Base-by-base conservation (phyloP, 345 rosid species). In the Populus ilicifolia region DNA sequence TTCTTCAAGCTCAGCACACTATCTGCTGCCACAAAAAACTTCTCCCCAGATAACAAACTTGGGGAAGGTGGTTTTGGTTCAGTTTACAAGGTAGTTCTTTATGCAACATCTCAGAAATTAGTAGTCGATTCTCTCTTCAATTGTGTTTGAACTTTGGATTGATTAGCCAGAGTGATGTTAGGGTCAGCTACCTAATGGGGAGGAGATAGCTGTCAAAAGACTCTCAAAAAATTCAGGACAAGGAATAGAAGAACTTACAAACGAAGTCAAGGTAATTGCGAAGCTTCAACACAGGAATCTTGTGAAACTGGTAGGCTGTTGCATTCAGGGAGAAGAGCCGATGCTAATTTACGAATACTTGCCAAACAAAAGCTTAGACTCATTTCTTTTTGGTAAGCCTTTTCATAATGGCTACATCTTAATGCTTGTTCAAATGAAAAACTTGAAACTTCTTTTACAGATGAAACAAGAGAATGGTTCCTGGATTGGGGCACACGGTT, bases 301-400 rank as follows among this genome's bases (percentile, higher is more conserved):
- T 39, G 81, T 79, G 48, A 79, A 74, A 20, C 78, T 75, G 7
- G 43, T 73, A 64, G 70, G 69, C 29, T 66, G 56, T 27, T 41
- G 92, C 78, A 87, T 84, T 18, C 81, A 76, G 33, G 87, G 83
- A 73, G 87, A 85, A 20, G 90, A 91, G 48, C 85, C 85, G 87
- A 92, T 92, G 87, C 86, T 92, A 73, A 87, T 92, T 66, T 92
- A 91, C 16, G 97, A 92, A 80, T 92, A 89, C 81, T 85, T 92
- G 74, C 25, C 63, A 13, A 79, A 79, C 67, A 79, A 54, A 38
- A 79, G 78, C 36, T 44, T 79, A 69, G 78, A 79, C 74, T 73
- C 77, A 33, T 73, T 79, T 30, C 46, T 74, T n/a, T 79, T 79
- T 39, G 74, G 82, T 79, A 33, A 10, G 74, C 46, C 46, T 43